These are phyloP conservation scores for Leccinum subfulvum DNA, from an alignment of 1,284 basidiomycete genomes.

Conservation along the genomic window DNA sequence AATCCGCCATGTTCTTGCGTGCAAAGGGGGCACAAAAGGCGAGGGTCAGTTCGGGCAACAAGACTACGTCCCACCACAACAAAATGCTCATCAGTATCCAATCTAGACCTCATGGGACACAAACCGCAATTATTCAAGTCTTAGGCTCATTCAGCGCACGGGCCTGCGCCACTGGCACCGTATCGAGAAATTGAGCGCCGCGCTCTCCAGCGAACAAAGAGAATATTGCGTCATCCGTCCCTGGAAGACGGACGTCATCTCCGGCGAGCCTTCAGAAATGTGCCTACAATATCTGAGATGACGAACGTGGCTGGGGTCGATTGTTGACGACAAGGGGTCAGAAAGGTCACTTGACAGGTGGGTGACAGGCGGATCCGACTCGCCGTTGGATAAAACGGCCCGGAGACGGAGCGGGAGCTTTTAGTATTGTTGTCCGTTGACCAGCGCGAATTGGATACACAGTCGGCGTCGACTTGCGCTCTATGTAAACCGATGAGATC, in stretches of 20 bases:
- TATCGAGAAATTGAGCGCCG: not conserved
- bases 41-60: too few species aligned
- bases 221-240: not conserved
- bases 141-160: not conserved
- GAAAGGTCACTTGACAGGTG: not conserved
- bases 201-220: not conserved
- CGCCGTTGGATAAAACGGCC: not conserved
- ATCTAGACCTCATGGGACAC: not conserved
- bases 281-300: not conserved
- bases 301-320: not conserved
- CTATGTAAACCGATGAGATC: not conserved
- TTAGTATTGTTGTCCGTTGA: not conserved
- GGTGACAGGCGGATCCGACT: not conserved
- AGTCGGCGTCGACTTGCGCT: not conserved
- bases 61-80: too few species aligned
- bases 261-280: not conserved
- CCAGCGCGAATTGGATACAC: not conserved
- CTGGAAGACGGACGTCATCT: not conserved
- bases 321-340: not conserved
- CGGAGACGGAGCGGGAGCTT: not conserved
- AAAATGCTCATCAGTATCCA: too few species aligned
- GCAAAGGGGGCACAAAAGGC: too few species aligned
- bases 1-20: too few species aligned
- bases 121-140: not conserved
- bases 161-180: not conserved